These are phyloP conservation scores for Colletotrichum destructivum DNA, from an alignment of 2,329 filamentous ascomycete species.

Conservation along the genomic window DNA sequence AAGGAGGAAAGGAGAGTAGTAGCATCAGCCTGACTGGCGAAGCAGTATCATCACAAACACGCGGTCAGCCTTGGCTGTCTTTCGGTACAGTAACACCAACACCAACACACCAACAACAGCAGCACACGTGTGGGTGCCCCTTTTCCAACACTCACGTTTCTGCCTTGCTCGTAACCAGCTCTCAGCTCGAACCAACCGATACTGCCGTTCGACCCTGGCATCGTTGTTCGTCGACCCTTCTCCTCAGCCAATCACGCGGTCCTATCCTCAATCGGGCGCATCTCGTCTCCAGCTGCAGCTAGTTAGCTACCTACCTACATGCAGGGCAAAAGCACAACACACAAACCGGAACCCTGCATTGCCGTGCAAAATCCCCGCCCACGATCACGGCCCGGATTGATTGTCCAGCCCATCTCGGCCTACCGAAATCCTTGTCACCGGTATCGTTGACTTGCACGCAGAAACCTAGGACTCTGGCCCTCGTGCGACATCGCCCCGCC, in stretches of 20 bases:
- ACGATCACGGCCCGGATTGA: conserved; percentile 2
- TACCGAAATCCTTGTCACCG: conserved; percentile 11
- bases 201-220: not conserved
- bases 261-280: not conserved
- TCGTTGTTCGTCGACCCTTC: not conserved
- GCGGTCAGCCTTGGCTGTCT: not conserved
- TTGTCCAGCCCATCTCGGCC: conserved; percentile 3
- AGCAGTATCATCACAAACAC: not conserved
- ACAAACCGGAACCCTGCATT: conserved; percentile 31
- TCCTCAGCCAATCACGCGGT: conserved; percentile 25
- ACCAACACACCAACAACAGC: not conserved
- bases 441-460: conserved; percentile 1
- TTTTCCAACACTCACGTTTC: not conserved
- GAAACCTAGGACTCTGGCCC: not conserved
- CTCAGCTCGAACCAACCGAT: conserved; percentile 9
- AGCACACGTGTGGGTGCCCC: not conserved
- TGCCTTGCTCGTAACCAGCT: not conserved
- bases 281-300: conserved; percentile 31
- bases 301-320: not conserved
- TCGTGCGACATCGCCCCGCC: conserved; percentile 21
- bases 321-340: conserved; percentile 30
- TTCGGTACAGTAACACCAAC: not conserved
- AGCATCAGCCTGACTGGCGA: too few relatives aligned
- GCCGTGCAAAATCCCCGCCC: conserved; percentile 26
- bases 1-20: too few relatives aligned